These are phyloP conservation scores for Cladosporium sp. DNA, from an alignment of 2,329 filamentous ascomycete genomes.

Conservation along the genomic window DNA sequence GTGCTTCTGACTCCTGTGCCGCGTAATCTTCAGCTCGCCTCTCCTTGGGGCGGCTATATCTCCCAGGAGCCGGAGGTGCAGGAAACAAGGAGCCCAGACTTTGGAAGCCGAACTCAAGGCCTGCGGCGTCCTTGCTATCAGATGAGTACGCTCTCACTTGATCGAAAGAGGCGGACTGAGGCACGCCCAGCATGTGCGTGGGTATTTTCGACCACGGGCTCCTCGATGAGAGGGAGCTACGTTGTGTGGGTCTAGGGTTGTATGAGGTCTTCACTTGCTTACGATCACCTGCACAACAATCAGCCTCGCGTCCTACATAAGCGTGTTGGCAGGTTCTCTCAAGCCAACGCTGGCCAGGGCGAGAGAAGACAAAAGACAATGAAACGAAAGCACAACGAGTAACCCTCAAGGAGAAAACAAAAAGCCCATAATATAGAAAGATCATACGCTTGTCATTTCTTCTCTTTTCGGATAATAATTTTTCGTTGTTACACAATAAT, in stretches of 20 bases:
- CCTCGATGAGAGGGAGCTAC: neutral
- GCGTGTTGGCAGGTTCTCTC: neutral
- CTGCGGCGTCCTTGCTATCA: slow-evolving; percentile 1
- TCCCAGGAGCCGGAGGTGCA: slow-evolving; percentile 21
- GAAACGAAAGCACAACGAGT: neutral
- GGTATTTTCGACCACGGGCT: slow-evolving; percentile 19
- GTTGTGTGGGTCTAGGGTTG: neutral
- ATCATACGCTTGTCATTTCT: slow-evolving; percentile 14
- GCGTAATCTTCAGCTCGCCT: neutral
- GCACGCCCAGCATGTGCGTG: slow-evolving; percentile 19
- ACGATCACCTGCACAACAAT: slow-evolving; percentile 1
- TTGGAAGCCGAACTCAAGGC: slow-evolving; percentile 29
- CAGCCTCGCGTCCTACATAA: neutral
- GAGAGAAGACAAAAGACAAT: neutral
- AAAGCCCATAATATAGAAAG: slow-evolving; percentile 10
- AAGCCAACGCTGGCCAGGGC: neutral
- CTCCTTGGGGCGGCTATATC: slow-evolving; percentile 30
- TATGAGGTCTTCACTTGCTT: neutral
- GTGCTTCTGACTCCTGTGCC: neutral
- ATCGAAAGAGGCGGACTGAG: neutral
- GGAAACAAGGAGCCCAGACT: slow-evolving; percentile 33
- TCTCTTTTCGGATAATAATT: neutral
- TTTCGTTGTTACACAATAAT: neutral
- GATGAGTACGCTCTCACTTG: slow-evolving; percentile 28
- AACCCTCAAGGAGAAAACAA: slow-evolving; percentile 1